These are phyloP conservation scores for Lachnellula suecica DNA, from an alignment of 2,329 filamentous ascomycete genomes.

Conservation along the genomic window DNA sequence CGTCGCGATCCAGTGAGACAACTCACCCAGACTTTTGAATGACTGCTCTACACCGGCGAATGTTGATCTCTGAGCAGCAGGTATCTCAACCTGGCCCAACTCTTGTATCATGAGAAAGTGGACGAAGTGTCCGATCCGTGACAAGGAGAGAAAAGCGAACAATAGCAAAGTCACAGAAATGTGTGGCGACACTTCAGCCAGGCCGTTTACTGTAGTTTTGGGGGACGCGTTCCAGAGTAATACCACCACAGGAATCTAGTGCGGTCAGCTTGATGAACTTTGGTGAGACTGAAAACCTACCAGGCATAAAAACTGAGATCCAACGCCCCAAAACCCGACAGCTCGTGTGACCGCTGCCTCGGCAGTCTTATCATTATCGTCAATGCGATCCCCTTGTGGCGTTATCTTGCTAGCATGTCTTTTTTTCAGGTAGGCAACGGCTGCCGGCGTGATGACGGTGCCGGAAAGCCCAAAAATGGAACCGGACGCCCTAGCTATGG, in stretches of 20 bases:
- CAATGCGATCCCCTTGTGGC: constrained; percentile 7
- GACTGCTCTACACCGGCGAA: constrained; percentile 41
- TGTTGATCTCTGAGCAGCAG: constrained; percentile 34
- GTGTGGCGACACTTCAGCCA: constrained; percentile 11
- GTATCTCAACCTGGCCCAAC: constrained; percentile 40
- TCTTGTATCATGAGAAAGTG: constrained; percentile 41
- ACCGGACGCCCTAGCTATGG: constrained; percentile 42
- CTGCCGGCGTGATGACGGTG: constrained; percentile 48
- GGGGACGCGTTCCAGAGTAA: constrained; percentile 27
- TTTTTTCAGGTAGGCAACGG: constrained; percentile 37
- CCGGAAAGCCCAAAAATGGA: constrained; percentile 47
- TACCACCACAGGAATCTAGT: constrained; percentile 36
- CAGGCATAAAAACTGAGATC: constrained; percentile 36
- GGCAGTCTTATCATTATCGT: constrained; percentile 19
- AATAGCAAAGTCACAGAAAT: constrained; percentile 23
- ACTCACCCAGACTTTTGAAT: constrained; percentile 37
- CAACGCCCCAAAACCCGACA: constrained; percentile 38
- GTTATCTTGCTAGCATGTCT: neutral
- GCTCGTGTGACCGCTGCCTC: constrained; percentile 9
- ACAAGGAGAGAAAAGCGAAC: constrained; percentile 39
- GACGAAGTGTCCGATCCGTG: constrained; percentile 41
- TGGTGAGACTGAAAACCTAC: constrained; percentile 23
- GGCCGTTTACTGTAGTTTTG: neutral
- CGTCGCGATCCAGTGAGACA: constrained; percentile 36
- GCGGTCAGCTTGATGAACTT: neutral